Evolutionary conservation across 371 early-diverging fungal genomes (phyloP).

Genomic region (Actinomortierella ambigua): DNA sequence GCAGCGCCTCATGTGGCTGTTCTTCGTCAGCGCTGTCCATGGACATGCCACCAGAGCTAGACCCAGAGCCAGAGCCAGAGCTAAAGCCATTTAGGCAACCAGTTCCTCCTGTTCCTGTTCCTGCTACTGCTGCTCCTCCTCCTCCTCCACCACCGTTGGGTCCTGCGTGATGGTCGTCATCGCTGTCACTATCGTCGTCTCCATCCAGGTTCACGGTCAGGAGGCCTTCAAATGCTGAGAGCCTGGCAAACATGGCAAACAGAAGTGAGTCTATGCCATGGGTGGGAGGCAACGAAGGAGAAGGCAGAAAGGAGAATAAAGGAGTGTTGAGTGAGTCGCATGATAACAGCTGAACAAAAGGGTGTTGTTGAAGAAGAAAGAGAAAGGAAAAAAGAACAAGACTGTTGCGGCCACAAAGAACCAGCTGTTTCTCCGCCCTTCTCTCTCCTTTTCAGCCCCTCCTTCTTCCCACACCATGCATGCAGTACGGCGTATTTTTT

Average conservation of each 20-base stretch:
- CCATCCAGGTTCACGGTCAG: constrained; percentile 39
- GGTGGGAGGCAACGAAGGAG: neutral
- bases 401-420: constrained; percentile 13
- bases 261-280: constrained; percentile 47
- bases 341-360: neutral
- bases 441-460: neutral
- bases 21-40: neutral
- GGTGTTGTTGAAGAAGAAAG: no score
- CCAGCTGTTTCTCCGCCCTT: neutral
- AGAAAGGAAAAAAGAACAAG: no score
- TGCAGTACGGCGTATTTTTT: no score
- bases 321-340: neutral
- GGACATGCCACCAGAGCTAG: no score
- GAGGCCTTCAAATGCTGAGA: constrained; percentile 56
- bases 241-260: constrained; percentile 64
- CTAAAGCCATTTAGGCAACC: no score
- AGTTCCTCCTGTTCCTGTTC: no score
- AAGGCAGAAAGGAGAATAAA: neutral
- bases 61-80: no score
- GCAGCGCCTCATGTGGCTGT: constrained; percentile 12
- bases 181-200: constrained; percentile 38
- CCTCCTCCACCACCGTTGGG: no score
- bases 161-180: no score
- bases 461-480: neutral
- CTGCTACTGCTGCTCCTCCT: no score